phyloP scores from a whole-genome alignment of 2,329 filamentous ascomycete species.

The Gaeumannomyces sp. region DNA sequence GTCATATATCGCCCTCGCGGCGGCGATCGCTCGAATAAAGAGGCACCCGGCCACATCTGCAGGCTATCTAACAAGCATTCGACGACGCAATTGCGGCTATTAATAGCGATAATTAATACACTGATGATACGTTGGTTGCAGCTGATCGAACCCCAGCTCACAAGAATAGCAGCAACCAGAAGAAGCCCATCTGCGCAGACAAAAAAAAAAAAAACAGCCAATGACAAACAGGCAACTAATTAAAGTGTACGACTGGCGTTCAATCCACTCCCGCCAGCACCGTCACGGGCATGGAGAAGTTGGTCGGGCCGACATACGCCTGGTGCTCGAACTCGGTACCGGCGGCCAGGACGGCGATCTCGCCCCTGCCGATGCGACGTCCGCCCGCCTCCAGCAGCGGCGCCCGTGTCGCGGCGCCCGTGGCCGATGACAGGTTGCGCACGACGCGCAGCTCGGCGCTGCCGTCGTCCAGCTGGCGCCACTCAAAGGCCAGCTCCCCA shows the following conservation, averaged over 20 bases:
- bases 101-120: background rate
- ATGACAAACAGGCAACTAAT: background rate
- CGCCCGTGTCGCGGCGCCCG: no score
- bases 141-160: background rate
- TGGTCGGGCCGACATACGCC: background rate
- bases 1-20: background rate
- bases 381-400: background rate
- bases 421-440: background rate
- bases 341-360: background rate
- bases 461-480: constrained; percentile 5
- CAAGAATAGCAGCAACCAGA: background rate
- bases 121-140: background rate
- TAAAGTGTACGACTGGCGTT: background rate
- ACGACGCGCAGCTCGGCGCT: constrained; percentile 1
- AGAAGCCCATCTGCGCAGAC: background rate
- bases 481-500: background rate
- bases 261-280: background rate
- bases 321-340: constrained; percentile 8
- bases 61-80: background rate
- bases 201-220: no score
- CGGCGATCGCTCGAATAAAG: background rate
- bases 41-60: background rate
- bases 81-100: background rate
- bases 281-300: constrained; percentile 2
- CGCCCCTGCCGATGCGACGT: background rate